phyloP scores from a whole-genome alignment of 768 basidiomycete species.

The Pisolithus sp. region DNA sequence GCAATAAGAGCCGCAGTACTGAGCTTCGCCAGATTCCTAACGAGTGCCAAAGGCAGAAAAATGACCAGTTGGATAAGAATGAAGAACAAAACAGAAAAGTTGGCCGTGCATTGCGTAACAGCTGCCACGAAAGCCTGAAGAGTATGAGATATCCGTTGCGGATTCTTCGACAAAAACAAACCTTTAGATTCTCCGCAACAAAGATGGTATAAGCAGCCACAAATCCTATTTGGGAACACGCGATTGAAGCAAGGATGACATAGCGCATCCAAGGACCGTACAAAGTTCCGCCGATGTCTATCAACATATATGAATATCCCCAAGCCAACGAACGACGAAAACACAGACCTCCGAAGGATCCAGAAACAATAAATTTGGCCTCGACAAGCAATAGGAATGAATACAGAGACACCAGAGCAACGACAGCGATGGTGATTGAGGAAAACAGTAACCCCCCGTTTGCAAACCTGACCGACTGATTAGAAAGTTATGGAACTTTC shows the following conservation, averaged over 20 bases:
- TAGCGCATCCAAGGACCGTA: slow-evolving; percentile 95
- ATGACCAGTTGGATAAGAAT: slow-evolving; percentile 80
- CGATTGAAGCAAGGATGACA: slow-evolving; percentile 79
- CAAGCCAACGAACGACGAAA: background rate
- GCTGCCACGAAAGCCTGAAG: slow-evolving; percentile 77
- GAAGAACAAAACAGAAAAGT: slow-evolving; percentile 67
- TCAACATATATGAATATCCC: background rate
- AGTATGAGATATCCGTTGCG: slow-evolving; percentile 1
- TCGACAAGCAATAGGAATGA: slow-evolving; percentile 89
- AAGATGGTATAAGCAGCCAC: slow-evolving; percentile 92
- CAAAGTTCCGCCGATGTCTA: slow-evolving; percentile 88
- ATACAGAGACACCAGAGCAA: slow-evolving; percentile 84
- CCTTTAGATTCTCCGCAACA: slow-evolving; percentile 83
- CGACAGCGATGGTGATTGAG: slow-evolving; percentile 61
- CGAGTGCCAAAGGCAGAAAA: slow-evolving; percentile 84
- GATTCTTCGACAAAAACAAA: slow-evolving; percentile 8
- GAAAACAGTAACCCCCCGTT: slow-evolving; percentile 96
- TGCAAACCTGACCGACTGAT: slow-evolving; percentile 57
- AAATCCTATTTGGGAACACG: slow-evolving; percentile 86
- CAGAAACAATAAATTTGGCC: slow-evolving; percentile 83
- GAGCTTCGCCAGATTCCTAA: slow-evolving; percentile 92
- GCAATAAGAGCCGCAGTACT: slow-evolving; percentile 89
- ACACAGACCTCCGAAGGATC: slow-evolving; percentile 81
- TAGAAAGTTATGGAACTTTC: background rate
- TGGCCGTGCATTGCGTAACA: slow-evolving; percentile 65